phyloP scores from a whole-genome alignment of 1,284 basidiomycete species.

The Phlebopus sp. region DNA sequence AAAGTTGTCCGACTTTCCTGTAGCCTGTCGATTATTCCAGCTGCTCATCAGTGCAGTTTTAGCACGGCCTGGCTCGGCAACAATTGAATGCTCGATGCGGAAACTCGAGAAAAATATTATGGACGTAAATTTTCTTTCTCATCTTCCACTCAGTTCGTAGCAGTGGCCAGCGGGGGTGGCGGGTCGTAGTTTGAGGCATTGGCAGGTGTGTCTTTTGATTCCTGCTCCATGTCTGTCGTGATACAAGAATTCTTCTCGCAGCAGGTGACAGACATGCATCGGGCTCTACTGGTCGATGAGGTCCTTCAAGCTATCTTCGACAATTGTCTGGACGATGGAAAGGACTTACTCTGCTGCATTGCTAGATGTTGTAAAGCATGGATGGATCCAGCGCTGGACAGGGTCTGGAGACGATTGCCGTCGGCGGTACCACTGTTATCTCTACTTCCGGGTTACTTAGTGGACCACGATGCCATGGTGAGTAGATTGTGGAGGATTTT shows the following conservation, averaged over 20 bases:
- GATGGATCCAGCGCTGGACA: constrained; percentile 56
- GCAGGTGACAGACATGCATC: constrained; percentile 40
- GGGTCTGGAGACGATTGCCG: constrained; percentile 47
- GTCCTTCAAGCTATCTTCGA: constrained; percentile 46
- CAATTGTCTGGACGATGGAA: constrained; percentile 30
- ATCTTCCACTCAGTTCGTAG: background rate
- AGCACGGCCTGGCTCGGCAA: too few species aligned
- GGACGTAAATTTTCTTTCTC: constrained; percentile 8
- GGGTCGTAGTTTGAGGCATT: background rate
- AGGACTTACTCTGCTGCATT: constrained; percentile 29
- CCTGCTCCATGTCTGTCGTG: background rate
- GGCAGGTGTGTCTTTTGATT: constrained; percentile 7
- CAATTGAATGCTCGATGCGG: constrained; percentile 2
- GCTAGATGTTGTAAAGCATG: constrained; percentile 49
- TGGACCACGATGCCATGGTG: constrained; percentile 13
- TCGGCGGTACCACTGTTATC: constrained; percentile 46
- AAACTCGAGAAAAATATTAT: constrained; percentile 8
- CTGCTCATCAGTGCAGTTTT: too few species aligned
- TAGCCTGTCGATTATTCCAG: too few species aligned
- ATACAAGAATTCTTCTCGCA: background rate
- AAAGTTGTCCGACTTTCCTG: too few species aligned
- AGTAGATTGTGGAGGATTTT: constrained; percentile 1
- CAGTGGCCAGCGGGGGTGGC: background rate
- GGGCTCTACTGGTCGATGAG: constrained; percentile 51
- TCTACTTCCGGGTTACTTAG: constrained; percentile 37